phyloP scores from a whole-genome alignment of 2,329 filamentous ascomycete species.

The Botrytis squamosa region DNA sequence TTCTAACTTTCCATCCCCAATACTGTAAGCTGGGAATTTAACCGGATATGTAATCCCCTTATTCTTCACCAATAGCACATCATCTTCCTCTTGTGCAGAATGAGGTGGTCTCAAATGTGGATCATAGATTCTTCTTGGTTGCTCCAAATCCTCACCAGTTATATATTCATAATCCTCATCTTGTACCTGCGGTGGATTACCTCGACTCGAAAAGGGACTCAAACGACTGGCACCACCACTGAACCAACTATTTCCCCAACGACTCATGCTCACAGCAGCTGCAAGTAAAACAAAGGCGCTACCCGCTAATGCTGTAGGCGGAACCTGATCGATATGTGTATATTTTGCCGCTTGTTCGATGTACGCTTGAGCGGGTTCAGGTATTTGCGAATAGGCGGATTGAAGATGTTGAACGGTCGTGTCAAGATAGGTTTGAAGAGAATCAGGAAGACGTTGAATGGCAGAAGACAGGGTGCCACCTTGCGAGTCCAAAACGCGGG shows the following conservation, averaged over 20 bases:
- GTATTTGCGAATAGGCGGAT: conserved; percentile 42
- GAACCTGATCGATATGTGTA: conserved; percentile 35
- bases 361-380: conserved; percentile 33
- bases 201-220: conserved; percentile 38
- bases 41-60: conserved; percentile 64
- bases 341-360: conserved; percentile 33
- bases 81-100: conserved; percentile 55
- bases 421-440: conserved; percentile 55
- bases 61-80: conserved; percentile 69
- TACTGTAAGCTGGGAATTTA: conserved; percentile 73
- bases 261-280: conserved; percentile 38
- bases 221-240: conserved; percentile 32
- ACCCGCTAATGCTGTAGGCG: conserved; percentile 32
- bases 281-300: conserved; percentile 32
- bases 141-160: conserved; percentile 69
- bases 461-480: conserved; percentile 55
- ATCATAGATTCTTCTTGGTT: conserved; percentile 46
- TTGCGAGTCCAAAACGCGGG: conserved; percentile 54
- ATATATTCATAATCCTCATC: conserved; percentile 81
- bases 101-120: conserved; percentile 43
- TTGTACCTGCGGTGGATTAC: conserved; percentile 60
- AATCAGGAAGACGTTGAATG: conserved; percentile 54
- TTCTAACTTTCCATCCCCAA: conserved; percentile 69
- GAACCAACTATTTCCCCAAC: conserved; percentile 38
- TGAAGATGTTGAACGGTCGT: conserved; percentile 51